Percentiles rank a stretch among this genome's conserved stretches.
Conservation (phyloP, 2,329 filamentous ascomycete genomes). For the Aspergillus floridensis region DNA sequence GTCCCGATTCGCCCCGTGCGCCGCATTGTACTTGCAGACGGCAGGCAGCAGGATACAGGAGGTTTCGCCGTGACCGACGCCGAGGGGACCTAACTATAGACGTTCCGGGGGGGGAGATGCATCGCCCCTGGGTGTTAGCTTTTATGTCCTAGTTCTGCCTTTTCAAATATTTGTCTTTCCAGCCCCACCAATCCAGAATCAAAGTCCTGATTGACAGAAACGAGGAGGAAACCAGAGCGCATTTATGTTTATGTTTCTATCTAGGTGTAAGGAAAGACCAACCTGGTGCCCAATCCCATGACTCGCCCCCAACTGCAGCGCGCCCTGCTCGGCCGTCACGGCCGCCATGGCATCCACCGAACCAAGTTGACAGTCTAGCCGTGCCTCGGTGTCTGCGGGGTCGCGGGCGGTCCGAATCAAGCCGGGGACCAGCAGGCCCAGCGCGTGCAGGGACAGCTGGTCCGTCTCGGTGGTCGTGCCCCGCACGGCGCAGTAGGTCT, state of each 20-base stretch:
- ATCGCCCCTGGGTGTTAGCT: too few species aligned
- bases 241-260: too few species aligned
- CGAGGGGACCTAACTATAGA: constrained; percentile 49
- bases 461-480: constrained; percentile 36
- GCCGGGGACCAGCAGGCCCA: constrained; percentile 44
- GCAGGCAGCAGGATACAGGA: constrained; percentile 56
- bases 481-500: constrained; percentile 50
- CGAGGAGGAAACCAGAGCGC: too few species aligned
- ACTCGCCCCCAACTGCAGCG: constrained; percentile 47
- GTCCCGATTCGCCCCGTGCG: constrained; percentile 42
- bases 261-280: constrained; percentile 6
- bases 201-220: too few species aligned
- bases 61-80: constrained; percentile 61
- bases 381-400: constrained; percentile 40
- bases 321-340: constrained; percentile 31
- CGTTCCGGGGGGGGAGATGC: too few species aligned
- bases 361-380: constrained; percentile 51
- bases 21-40: constrained; percentile 56
- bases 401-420: constrained; percentile 43
- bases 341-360: constrained; percentile 55
- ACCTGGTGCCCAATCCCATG: constrained; percentile 55
- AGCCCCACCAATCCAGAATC: too few species aligned
- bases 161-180: too few species aligned
- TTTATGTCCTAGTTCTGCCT: too few species aligned
- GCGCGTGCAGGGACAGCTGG: constrained; percentile 37